Conservation (phyloP, 495 filamentous ascomycete species). For the Hypoxylon crocopeplum region DNA sequence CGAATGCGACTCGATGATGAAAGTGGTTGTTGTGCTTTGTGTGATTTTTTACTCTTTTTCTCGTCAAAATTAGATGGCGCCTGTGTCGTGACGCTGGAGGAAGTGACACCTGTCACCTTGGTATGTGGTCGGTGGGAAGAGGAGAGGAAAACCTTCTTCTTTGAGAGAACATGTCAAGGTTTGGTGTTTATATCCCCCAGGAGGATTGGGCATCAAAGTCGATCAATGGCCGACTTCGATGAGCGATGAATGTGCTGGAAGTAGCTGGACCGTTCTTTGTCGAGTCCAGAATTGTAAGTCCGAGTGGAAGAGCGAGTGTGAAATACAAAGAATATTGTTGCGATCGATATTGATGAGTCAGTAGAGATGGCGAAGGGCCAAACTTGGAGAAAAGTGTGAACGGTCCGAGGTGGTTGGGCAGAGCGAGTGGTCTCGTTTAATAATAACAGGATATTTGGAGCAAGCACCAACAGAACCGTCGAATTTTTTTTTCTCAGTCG, state of each 20-base stretch:
- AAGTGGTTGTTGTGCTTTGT: constrained; percentile 21
- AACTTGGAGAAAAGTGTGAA: constrained; percentile 31
- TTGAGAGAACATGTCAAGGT: constrained; percentile 59
- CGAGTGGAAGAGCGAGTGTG: constrained; percentile 23
- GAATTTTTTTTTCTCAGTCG: constrained; percentile 34
- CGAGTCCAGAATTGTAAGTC: constrained; percentile 37
- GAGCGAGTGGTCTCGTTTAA: constrained; percentile 37
- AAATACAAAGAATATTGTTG: constrained; percentile 31
- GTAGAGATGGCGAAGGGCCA: constrained; percentile 42
- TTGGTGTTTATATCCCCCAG: constrained; percentile 47
- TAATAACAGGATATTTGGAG: constrained; percentile 37
- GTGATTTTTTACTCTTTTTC: constrained; percentile 31
- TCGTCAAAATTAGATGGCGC: constrained; percentile 42
- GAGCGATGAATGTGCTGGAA: constrained; percentile 40
- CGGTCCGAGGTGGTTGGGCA: constrained; percentile 39
- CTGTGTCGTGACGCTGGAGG: constrained; percentile 55
- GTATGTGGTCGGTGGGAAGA: constrained; percentile 63
- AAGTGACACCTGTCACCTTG: constrained; percentile 61
- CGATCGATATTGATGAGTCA: constrained; percentile 39
- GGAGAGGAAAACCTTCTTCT: constrained; percentile 55
- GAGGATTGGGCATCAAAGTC: constrained; percentile 43
- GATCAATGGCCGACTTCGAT: constrained; percentile 35
- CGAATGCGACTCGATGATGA: constrained; percentile 24
- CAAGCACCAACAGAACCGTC: constrained; percentile 17
- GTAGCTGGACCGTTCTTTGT: constrained; percentile 33